Conservation (phyloP, 2,329 filamentous ascomycete genomes). For the Cladophialophora yegresii region DNA sequence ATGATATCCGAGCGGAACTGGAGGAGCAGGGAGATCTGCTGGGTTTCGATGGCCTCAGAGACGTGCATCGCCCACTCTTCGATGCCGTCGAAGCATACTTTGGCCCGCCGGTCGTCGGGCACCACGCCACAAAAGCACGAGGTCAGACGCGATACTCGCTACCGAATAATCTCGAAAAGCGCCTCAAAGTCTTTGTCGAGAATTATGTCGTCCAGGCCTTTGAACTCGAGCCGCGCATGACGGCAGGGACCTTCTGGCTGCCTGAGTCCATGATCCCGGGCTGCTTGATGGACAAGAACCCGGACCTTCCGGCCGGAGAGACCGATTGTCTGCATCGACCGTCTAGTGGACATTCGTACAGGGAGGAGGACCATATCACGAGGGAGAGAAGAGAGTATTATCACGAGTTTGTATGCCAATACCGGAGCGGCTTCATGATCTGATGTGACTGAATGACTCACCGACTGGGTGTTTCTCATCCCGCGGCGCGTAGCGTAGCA, state of each 20-base stretch:
- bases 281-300: constrained; percentile 8
- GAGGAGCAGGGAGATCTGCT: neutral
- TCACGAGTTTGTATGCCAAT: constrained; percentile 28
- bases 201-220: constrained; percentile 20
- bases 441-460: neutral
- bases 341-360: neutral
- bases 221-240: constrained; percentile 22
- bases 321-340: neutral
- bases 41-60: neutral
- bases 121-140: neutral
- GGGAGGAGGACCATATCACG: neutral
- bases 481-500: no score
- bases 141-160: neutral
- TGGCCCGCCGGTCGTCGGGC: neutral
- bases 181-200: constrained; percentile 15
- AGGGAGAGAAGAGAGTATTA: constrained; percentile 18
- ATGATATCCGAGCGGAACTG: constrained; percentile 2
- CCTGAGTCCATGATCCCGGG: neutral
- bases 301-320: neutral
- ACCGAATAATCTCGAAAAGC: neutral
- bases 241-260: constrained; percentile 26
- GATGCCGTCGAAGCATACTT: constrained; percentile 1
- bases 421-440: constrained; percentile 25
- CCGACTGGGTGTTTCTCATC: neutral
- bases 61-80: neutral